Base-by-base conservation (phyloP, 208 protist genomes). In the Leishmania gerbilli region DNA sequence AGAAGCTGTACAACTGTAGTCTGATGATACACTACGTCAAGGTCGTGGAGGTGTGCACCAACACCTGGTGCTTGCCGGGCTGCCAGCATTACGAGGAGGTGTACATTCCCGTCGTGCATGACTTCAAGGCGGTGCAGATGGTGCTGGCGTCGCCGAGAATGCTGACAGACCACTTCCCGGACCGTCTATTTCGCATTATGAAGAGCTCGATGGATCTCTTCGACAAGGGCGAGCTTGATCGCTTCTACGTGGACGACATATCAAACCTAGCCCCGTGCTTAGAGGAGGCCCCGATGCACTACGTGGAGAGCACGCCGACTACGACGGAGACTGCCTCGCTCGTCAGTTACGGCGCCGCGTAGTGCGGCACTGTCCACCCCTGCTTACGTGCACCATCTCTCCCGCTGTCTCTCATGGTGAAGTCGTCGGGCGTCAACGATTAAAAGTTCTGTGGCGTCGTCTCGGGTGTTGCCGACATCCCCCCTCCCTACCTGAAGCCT, bases 111-210 rank as follows among this genome's bases (percentile, higher is more conserved):
- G 76, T 79, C 55, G 84, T 96, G 58, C 87, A 81, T 9, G 86
- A 88, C 37, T 81, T 85, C 13, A 74, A 87, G 53, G 93, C 91
- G 76, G 87, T 96, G 74, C 93, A 97, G 82, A 88, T 90, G 74
- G 51, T 97, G 2, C 72, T 95, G 31, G 90, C 89, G 64, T 82
- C 91, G 1, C 87, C 92, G 21, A 92, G 88, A 42, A 97, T 97
- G 95, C 92, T 96, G 49, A 83, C 79, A 0, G 93, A 97, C 84
- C 95, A 97, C 84, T 93, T 97, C 79, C 95, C 95, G n/a, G 93
- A 97, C 79, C 87, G 87, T 24, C 77, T 96, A n/a, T 94, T 86
- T 77, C 68, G 79, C 24, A 85, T 91, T 6, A 82, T 97, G 75
- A 69, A 90, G 64, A 65, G 80, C 31, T 79, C 90, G 24, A 64